Evolutionary conservation across 2,329 filamentous ascomycete genomes (phyloP), one percentile per base, ranked within the genome.

Genomic region (Calonectria pteridis): DNA sequence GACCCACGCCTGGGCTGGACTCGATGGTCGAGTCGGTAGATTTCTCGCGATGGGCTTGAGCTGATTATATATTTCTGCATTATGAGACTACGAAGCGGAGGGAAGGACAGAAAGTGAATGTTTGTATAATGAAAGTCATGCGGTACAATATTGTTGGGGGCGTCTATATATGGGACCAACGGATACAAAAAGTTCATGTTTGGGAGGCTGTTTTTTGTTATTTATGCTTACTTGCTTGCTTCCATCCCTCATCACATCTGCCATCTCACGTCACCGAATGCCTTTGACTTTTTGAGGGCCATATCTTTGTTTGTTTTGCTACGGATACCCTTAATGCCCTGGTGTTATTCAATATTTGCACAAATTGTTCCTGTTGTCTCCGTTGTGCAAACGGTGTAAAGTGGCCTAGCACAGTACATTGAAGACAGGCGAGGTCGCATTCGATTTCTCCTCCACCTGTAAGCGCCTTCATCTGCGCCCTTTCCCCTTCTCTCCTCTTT

Each of bases 1-100:
- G 81, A 4, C 77, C 81, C n/a, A 33, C 71, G 16, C 82, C 79
- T 40, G 79, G 78, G 11, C 72, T 78, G 3, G 83, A 84, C 70
- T 79, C 82, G 4, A 76, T 84, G 29, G 78, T 84, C 16, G 84
- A 85, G 59, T 84, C 84, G 53, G 82, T 85, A 20, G 84, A 85
- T 72, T 86, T 85, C 68, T 85, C 84, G 18, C 84, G 84, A 74
- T 85, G 84, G 84, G 83, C 82, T 26, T 85, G 72, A 81, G 55
- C 46, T 67, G 43, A 33, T 26, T 55, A 33, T 49, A 69, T 70
- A 53, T 26, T 58, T 35, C 31, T 59, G n/a, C 23, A 37, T 28
- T 26, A 40, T 28, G 55, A 62, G 31, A 62, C 14, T 28, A 28
- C 35, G 37, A 40, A 59, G 20, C 69, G 49, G 29, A 43, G 40